Base-by-base conservation (phyloP, 805 yeast genomes). In the Wickerhamiella sergipiensis region DNA sequence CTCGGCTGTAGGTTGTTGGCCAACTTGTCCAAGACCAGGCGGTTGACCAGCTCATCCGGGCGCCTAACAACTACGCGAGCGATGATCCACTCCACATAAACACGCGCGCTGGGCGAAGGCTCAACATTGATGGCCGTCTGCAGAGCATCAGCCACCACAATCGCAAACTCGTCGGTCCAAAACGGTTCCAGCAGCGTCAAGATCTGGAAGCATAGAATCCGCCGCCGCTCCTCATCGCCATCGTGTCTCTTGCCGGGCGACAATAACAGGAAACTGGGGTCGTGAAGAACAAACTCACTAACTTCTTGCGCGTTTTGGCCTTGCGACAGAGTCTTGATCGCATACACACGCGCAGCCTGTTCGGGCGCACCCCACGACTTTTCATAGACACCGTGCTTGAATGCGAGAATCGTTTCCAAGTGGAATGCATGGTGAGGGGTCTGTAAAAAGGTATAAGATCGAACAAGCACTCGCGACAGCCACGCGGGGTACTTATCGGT, bases 81-180 rank as follows among this genome's bases (percentile, higher is more conserved):
- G 40, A 82, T 64, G 13, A 81, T 69, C 95, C 95, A 89, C 60
- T 89, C 97, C 50, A 85, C 66, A 59, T 83, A 85, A 2, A 75
- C 67, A 51, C 97, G 74, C 5, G 79, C 84, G 45, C 80, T 67
- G 0, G 96, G 96, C 55, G 92, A 83, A 13, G 85, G 78, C 55
- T 90, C 97, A 1, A 68, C 65, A 43, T 73, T 68, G 12, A 85
- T 67, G 8, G 68, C 61, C 5, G 71, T 48, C 12, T 74, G 55
- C 2, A 56, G 19, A 0, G 49, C 47, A 0, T 64, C 54, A 8
- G 77, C 60, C 40, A 58, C 45, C 1, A 61, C 55, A 1, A 57
- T 43, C 1, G 67, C 52, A 17, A 67, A 48, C 0, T 52, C 53
- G 0, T 52, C 52, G 2, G 60, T 45, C 5, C 69, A 60, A 2